Evolutionary conservation across 306 rosid species (phyloP).

Genomic region (Fragaria iinumae): DNA sequence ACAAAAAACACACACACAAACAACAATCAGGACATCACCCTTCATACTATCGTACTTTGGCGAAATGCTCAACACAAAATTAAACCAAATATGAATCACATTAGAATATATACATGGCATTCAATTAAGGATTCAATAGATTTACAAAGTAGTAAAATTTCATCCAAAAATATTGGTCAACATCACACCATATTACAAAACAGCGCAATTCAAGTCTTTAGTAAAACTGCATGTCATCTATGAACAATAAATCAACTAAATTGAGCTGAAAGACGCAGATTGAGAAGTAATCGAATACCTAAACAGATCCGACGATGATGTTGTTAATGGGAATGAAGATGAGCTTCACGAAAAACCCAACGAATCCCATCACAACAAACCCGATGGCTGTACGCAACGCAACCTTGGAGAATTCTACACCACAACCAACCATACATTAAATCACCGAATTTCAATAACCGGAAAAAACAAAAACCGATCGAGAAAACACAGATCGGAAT

Average conservation of each 20-base stretch:
- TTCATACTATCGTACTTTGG: neutral
- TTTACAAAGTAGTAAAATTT: neutral
- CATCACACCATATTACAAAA: neutral
- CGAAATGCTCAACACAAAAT: neutral
- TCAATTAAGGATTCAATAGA: neutral
- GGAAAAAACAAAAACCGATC: neutral
- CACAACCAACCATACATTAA: neutral
- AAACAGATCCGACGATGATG: slow-evolving; percentile 78
- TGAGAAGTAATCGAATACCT: slow-evolving; percentile 25
- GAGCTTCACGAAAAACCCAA: slow-evolving; percentile 71
- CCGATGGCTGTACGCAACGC: slow-evolving; percentile 79
- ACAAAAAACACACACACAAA: too few relatives aligned
- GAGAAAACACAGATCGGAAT: neutral
- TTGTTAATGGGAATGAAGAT: slow-evolving; percentile 81
- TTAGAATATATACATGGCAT: neutral
- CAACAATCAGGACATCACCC: too few relatives aligned
- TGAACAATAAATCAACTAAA: neutral
- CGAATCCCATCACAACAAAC: slow-evolving; percentile 83
- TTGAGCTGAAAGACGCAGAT: neutral
- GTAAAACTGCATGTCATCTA: neutral
- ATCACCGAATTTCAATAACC: neutral
- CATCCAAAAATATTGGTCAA: neutral
- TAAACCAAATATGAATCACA: neutral
- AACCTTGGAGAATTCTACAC: slow-evolving; percentile 67
- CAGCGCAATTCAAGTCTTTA: neutral